These are phyloP conservation scores for Brettanomyces anomalus DNA, from an alignment of 805 yeast genomes.

Conservation along the genomic window DNA sequence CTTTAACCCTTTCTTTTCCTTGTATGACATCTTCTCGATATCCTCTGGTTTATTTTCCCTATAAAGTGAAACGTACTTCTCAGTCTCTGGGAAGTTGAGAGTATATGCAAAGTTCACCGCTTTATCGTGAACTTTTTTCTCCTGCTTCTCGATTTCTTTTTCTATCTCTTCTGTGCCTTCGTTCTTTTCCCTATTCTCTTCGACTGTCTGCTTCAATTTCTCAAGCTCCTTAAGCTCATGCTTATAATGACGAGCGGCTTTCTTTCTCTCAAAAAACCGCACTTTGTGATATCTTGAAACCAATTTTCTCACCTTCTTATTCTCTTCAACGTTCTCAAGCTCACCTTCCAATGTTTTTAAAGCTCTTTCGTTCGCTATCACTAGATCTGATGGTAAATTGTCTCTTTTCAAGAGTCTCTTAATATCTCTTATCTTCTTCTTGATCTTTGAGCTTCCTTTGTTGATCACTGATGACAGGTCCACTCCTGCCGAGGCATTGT, in stretches of 20 bases:
- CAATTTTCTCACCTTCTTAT: conserved; percentile 31
- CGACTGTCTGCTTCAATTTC: conserved; percentile 25
- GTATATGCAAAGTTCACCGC: conserved; percentile 70
- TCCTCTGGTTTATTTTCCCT: conserved; percentile 32
- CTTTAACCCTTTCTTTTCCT: conserved; percentile 34
- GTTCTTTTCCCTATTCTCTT: not conserved
- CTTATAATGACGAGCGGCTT: conserved; percentile 66
- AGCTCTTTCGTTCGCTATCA: conserved; percentile 38
- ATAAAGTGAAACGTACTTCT: conserved; percentile 73
- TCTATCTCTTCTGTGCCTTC: conserved; percentile 6
- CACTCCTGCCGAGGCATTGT: conserved; percentile 9
- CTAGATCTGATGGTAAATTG: conserved; percentile 45
- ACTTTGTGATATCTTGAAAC: conserved; percentile 86
- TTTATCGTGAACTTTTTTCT: conserved; percentile 43
- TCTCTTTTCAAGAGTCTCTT: conserved; percentile 57
- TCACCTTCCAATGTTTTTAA: conserved; percentile 40
- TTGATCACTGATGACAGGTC: conserved; percentile 22
- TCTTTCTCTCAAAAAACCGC: conserved; percentile 82
- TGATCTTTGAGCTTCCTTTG: conserved; percentile 43
- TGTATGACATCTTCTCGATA: conserved; percentile 22
- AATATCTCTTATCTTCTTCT: conserved; percentile 80
- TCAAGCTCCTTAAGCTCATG: conserved; percentile 33
- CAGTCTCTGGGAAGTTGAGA: conserved; percentile 66
- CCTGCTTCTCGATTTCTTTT: conserved; percentile 27
- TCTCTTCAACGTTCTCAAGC: conserved; percentile 31